Evolutionary conservation across 805 yeast genomes (phyloP).

Genomic region (Diddensiella caesifluorescens): DNA sequence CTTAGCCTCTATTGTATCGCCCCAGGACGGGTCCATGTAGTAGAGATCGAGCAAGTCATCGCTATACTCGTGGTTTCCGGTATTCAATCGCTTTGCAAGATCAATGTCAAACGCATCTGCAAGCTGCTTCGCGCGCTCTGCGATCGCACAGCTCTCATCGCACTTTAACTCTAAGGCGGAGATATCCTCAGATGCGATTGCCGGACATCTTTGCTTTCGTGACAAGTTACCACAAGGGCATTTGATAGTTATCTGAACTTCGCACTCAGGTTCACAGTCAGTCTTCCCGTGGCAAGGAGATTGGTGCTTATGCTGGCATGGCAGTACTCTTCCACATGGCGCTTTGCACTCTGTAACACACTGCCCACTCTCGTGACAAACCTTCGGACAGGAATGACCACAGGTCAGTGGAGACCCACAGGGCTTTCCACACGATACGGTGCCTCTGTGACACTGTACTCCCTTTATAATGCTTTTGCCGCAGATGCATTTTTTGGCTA

Average conservation of each 20-base stretch:
- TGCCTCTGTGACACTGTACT: slow-evolving; percentile 62
- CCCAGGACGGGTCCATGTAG: slow-evolving; percentile 60
- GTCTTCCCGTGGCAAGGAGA: slow-evolving; percentile 58
- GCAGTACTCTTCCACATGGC: slow-evolving; percentile 47
- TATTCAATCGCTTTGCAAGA: slow-evolving; percentile 20
- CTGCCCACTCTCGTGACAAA: slow-evolving; percentile 54
- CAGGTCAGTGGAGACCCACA: slow-evolving; percentile 50
- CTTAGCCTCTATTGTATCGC: slow-evolving; percentile 53
- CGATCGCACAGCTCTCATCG: slow-evolving; percentile 61
- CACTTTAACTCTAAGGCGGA: slow-evolving; percentile 48
- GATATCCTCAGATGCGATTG: slow-evolving; percentile 36
- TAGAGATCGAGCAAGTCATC: slow-evolving; percentile 45
- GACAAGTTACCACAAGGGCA: slow-evolving; percentile 64
- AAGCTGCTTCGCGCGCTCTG: slow-evolving; percentile 54
- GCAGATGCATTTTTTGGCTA: slow-evolving; percentile 57
- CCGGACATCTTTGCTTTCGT: slow-evolving; percentile 49
- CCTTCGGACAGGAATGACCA: slow-evolving; percentile 51
- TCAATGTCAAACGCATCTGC: slow-evolving; percentile 56
- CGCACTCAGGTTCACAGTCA: slow-evolving; percentile 39
- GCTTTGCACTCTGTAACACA: slow-evolving; percentile 58
- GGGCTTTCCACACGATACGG: slow-evolving; percentile 60
- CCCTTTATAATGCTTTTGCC: slow-evolving; percentile 52
- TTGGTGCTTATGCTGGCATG: slow-evolving; percentile 67
- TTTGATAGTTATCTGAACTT: slow-evolving; percentile 41
- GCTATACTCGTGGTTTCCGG: slow-evolving; percentile 38